phyloP scores from a whole-genome alignment of 192 early-diverging fungal species.

The Coemansia brasiliensis region DNA sequence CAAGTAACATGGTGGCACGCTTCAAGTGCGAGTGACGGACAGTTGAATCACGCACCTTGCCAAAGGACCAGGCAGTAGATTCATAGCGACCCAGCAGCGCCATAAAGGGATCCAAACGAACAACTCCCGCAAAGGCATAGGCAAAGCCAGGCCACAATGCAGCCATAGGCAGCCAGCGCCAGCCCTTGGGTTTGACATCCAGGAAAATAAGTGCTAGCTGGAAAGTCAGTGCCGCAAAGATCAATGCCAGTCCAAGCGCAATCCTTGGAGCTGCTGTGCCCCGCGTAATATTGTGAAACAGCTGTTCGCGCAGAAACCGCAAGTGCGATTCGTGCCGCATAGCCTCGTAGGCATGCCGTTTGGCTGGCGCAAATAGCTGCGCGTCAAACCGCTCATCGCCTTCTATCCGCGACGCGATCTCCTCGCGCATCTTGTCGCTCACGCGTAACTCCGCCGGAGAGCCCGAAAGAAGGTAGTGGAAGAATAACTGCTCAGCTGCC shows the following conservation, averaged over 20 bases:
- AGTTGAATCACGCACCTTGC: constrained; percentile 25
- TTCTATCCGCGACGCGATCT: constrained; percentile 37
- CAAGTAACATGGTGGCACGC: constrained; percentile 32
- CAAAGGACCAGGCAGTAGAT: constrained; percentile 36
- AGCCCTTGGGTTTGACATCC: constrained; percentile 51
- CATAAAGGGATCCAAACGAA: constrained; percentile 47
- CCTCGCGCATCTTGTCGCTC: constrained; percentile 38
- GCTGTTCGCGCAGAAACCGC: constrained; percentile 50
- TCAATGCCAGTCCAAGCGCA: constrained; percentile 41
- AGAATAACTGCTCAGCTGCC: constrained; percentile 44
- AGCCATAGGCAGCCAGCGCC: constrained; percentile 52
- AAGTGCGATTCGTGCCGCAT: constrained; percentile 52
- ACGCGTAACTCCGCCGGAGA: constrained; percentile 40
- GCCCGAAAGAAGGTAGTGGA: constrained; percentile 38
- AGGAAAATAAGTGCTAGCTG: constrained; percentile 48
- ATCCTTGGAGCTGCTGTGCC: constrained; percentile 48
- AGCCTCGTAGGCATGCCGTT: constrained; percentile 53
- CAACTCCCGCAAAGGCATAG: constrained; percentile 37
- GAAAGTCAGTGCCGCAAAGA: constrained; percentile 44
- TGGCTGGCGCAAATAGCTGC: constrained; percentile 43
- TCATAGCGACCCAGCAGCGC: constrained; percentile 41
- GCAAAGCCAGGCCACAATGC: constrained; percentile 42
- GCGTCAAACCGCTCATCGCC: constrained; percentile 37
- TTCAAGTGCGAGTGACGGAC: constrained; percentile 41
- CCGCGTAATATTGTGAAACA: constrained; percentile 48